Evolutionary conservation across 2,329 filamentous ascomycete genomes (phyloP).

Genomic region (Grosmannia serpens): DNA sequence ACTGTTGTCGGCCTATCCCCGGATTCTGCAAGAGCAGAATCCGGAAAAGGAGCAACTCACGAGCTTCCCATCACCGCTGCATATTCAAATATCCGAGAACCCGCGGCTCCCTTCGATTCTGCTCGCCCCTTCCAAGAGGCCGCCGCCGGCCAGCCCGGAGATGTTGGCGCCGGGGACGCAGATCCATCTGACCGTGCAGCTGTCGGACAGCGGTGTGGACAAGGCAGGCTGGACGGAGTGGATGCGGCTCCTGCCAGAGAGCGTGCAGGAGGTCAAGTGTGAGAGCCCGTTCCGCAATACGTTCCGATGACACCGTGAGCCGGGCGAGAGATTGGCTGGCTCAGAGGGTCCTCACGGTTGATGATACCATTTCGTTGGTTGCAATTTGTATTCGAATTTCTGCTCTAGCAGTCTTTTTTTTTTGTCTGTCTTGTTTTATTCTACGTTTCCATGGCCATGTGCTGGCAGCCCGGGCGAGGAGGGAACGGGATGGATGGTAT

Average conservation of each 20-base stretch:
- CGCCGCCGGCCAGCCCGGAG: slow-evolving; percentile 24
- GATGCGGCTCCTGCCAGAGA: slow-evolving; percentile 46
- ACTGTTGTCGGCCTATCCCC: slow-evolving; percentile 36
- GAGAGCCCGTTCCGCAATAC: slow-evolving; percentile 34
- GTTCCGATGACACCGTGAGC: slow-evolving; percentile 21
- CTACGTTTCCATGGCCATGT: not conserved
- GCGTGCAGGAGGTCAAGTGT: slow-evolving; percentile 42
- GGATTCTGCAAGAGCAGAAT: slow-evolving; percentile 36
- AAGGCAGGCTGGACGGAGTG: slow-evolving; percentile 46
- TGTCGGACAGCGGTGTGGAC: slow-evolving; percentile 39
- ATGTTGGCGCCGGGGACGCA: slow-evolving; percentile 25
- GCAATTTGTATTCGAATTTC: not conserved
- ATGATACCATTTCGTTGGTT: not conserved
- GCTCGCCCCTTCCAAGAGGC: slow-evolving; percentile 35
- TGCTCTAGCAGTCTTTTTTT: not conserved
- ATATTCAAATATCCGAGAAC: slow-evolving; percentile 44
- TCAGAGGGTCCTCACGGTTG: not conserved
- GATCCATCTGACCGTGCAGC: slow-evolving; percentile 36
- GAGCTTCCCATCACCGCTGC: slow-evolving; percentile 42
- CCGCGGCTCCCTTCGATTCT: slow-evolving; percentile 44
- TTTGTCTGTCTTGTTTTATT: not conserved
- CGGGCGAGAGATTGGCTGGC: too few species aligned
- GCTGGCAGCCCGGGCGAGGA: not conserved
- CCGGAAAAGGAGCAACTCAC: slow-evolving; percentile 34
- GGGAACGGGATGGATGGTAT: not conserved